Conservation (phyloP, 2,329 filamentous ascomycete species). For the Aureobasidium sp. region DNA sequence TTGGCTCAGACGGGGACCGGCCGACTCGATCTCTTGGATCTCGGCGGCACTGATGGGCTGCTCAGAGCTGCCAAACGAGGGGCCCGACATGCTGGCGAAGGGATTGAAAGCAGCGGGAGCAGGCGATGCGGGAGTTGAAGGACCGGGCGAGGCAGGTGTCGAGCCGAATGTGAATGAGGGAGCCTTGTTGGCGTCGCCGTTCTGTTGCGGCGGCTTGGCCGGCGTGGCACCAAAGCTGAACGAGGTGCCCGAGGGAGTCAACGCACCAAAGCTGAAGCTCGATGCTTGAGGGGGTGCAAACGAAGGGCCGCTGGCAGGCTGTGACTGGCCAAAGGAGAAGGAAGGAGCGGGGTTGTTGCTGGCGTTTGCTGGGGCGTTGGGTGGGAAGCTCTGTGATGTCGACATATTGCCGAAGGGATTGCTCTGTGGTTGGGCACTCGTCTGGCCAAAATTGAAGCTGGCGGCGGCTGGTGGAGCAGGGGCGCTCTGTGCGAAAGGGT, state of each 20-base stretch:
- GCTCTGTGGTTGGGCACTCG: neutral
- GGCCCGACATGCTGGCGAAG: neutral
- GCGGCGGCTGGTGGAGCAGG: neutral
- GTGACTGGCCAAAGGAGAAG: slow-evolving; percentile 17
- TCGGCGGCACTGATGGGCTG: slow-evolving; percentile 15
- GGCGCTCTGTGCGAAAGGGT: slow-evolving; percentile 11
- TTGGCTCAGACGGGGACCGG: slow-evolving; percentile 11
- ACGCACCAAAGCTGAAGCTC: slow-evolving; percentile 9
- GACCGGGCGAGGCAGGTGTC: neutral
- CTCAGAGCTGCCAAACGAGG: neutral
- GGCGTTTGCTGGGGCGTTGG: neutral
- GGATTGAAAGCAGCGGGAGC: neutral
- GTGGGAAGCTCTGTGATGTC: slow-evolving; percentile 10
- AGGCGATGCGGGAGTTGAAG: neutral
- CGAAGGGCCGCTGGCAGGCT: slow-evolving; percentile 2
- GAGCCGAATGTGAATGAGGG: slow-evolving; percentile 11
- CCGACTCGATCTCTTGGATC: slow-evolving; percentile 15
- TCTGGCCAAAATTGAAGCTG: slow-evolving; percentile 14
- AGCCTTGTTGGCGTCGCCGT: slow-evolving; percentile 8
- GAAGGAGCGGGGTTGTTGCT: neutral
- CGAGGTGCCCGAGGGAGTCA: neutral
- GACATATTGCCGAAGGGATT: slow-evolving; percentile 3
- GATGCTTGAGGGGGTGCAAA: slow-evolving; percentile 3
- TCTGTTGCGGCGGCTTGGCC: neutral
- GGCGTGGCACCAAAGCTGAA: slow-evolving; percentile 10